Conservation (phyloP, 371 early-diverging fungal genomes). For the Smittium mucronatum region DNA sequence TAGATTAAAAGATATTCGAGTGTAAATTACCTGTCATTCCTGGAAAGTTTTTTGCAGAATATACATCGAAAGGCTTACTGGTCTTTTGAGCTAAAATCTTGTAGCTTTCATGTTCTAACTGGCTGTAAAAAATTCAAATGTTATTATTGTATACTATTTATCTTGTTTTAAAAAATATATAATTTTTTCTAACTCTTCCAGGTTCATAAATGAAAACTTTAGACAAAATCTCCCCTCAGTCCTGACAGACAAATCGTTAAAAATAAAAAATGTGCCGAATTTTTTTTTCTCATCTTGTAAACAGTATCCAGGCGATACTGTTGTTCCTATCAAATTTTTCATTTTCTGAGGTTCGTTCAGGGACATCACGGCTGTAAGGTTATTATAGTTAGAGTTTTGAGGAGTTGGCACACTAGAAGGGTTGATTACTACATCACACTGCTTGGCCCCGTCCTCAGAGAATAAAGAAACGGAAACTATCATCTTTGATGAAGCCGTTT, state of each 20-base stretch:
- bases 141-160: neutral
- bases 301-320: conserved; percentile 50
- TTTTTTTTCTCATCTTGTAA: conserved; percentile 47
- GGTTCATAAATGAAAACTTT: conserved; percentile 31
- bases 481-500: conserved; percentile 28
- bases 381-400: conserved; percentile 23
- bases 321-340: conserved; percentile 55
- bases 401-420: conserved; percentile 38
- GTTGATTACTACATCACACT: conserved; percentile 42
- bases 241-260: conserved; percentile 37
- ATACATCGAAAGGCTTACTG: conserved; percentile 40
- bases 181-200: conserved; percentile 7
- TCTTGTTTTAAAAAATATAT: neutral
- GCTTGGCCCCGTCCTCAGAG: conserved; percentile 34
- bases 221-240: conserved; percentile 37
- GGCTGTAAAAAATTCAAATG: no score
- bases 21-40: conserved; percentile 38
- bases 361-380: conserved; percentile 25
- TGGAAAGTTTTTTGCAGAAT: conserved; percentile 46
- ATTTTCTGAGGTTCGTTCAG: conserved; percentile 35
- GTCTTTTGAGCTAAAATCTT: conserved; percentile 11
- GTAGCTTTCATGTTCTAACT: neutral
- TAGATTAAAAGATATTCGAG: conserved; percentile 1
- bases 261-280: conserved; percentile 49
- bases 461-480: conserved; percentile 49